Conservation (phyloP, 2,329 filamentous ascomycete species). For the Colletotrichum scovillei region DNA sequence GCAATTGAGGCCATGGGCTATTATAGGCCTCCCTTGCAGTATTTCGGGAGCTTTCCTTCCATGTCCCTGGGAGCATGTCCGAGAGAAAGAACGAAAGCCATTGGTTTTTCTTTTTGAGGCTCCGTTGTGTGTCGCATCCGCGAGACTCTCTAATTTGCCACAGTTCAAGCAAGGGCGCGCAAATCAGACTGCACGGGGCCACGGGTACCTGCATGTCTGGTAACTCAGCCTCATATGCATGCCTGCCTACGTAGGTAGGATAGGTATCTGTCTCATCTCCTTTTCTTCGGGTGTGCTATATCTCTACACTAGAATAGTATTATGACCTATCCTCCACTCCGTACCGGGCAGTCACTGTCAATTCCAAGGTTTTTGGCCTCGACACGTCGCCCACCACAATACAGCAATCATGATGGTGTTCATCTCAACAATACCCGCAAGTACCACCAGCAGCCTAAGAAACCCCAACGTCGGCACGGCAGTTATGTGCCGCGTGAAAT, state of each 20-base stretch:
- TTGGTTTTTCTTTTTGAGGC: background rate
- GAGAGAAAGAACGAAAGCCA: background rate
- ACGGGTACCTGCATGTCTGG: background rate
- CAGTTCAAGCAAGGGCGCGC: slow-evolving; percentile 13
- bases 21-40: background rate
- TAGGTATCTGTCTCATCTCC: background rate
- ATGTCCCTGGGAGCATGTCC: no score
- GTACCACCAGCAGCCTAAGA: background rate
- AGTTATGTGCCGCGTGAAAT: background rate
- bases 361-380: background rate
- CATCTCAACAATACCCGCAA: background rate
- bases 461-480: background rate
- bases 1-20: background rate
- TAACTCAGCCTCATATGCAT: background rate
- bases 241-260: background rate
- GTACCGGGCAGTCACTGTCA: background rate
- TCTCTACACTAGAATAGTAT: background rate
- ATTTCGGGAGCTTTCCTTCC: background rate
- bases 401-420: background rate
- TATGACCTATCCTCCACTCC: background rate
- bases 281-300: background rate
- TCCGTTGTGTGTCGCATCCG: background rate
- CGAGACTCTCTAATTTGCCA: slow-evolving; percentile 22
- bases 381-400: background rate
- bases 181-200: background rate